These are phyloP conservation scores for Penstemon eatonii DNA, from an alignment of 257 asterid genomes.

Conservation along the genomic window DNA sequence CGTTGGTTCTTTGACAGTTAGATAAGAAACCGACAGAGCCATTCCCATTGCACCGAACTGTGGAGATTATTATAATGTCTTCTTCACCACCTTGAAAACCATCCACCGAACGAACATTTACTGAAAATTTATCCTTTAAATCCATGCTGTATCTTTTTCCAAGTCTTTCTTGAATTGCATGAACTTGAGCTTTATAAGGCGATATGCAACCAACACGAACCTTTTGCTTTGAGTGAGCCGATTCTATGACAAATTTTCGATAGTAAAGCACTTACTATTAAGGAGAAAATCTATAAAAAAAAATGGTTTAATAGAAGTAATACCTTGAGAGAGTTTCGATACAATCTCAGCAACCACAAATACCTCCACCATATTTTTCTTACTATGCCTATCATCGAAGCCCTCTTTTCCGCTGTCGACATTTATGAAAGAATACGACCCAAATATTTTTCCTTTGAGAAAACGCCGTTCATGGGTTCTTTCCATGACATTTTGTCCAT, in stretches of 20 bases:
- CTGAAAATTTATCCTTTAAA: conserved; percentile 57
- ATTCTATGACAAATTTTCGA: conserved; percentile 35
- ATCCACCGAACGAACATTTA: conserved; percentile 65
- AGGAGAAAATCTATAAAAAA: neutral
- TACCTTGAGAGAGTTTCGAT: conserved; percentile 52
- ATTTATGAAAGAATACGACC: conserved; percentile 46
- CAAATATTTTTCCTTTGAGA: conserved; percentile 46
- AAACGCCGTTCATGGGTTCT: conserved; percentile 35
- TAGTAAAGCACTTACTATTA: too few relatives aligned
- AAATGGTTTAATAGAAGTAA: too few relatives aligned
- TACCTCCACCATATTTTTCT: too few relatives aligned
- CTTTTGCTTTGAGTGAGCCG: conserved; percentile 36
- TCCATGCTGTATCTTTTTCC: too few relatives aligned
- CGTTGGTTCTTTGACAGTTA: too few relatives aligned
- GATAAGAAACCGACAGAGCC: too few relatives aligned
- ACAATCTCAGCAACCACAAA: conserved; percentile 35
- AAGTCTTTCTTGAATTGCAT: too few relatives aligned
- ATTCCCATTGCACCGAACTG: too few relatives aligned
- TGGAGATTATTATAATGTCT: conserved; percentile 28
- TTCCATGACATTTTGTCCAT: conserved; percentile 50
- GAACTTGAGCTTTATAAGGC: too few relatives aligned
- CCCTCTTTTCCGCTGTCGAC: too few relatives aligned
- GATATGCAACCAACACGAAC: conserved; percentile 58
- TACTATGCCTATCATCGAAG: too few relatives aligned
- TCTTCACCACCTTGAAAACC: conserved; percentile 94